Conservation (phyloP, 2,329 filamentous ascomycete genomes). For the Sordariomycetes sp. region DNA sequence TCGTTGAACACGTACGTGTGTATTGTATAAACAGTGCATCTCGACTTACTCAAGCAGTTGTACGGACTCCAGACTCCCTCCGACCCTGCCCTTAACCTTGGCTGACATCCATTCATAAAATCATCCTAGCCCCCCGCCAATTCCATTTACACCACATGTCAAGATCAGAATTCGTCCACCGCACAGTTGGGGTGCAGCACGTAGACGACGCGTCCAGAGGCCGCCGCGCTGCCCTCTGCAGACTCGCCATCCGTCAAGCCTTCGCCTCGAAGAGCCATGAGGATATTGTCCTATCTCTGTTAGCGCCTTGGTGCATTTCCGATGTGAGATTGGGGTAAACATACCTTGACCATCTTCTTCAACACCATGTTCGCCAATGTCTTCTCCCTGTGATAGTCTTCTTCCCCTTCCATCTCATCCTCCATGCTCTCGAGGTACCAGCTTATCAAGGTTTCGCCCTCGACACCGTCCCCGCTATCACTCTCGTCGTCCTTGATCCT, state of each 20-base stretch:
- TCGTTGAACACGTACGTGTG: too few relatives aligned
- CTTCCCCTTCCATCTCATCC: constrained; percentile 68
- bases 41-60: too few relatives aligned
- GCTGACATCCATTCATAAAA: constrained; percentile 1
- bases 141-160: neutral
- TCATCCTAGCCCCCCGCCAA: neutral
- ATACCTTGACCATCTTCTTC: constrained; percentile 91
- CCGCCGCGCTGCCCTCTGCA: constrained; percentile 32
- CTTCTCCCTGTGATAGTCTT: constrained; percentile 70
- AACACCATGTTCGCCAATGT: constrained; percentile 73
- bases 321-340: constrained; percentile 15
- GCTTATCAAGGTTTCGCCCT: constrained; percentile 68
- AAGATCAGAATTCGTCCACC: constrained; percentile 50
- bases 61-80: constrained; percentile 8
- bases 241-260: constrained; percentile 39
- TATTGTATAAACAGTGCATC: too few relatives aligned
- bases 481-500: constrained; percentile 78
- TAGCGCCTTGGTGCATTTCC: neutral
- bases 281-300: constrained; percentile 61
- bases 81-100: neutral
- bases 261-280: constrained; percentile 68
- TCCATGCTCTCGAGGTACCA: constrained; percentile 95
- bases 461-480: constrained; percentile 69
- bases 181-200: constrained; percentile 92
- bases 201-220: constrained; percentile 52